Evolutionary conservation across 306 rosid species (phyloP).

Genomic region (Medicago truncatula): MtrunA17r5.0-ANR NC_053042.1:40902501-40903000

Average conservation of each 20-base stretch:
- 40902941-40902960: constrained; percentile 24
- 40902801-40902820: constrained; percentile 34
- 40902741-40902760: background rate
- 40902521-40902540: constrained; percentile 86
- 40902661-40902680: constrained; percentile 30
- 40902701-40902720: background rate
- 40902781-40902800: constrained; percentile 7
- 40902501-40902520: constrained; percentile 99
- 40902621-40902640: constrained; percentile 24
- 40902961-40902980: constrained; percentile 8
- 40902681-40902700: constrained; percentile 18
- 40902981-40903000: constrained; percentile 23
- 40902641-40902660: constrained; percentile 2
- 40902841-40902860: constrained; percentile 90
- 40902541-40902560: constrained; percentile 99
- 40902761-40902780: background rate
- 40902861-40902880: constrained; percentile 80
- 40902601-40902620: background rate
- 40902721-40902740: background rate
- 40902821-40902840: constrained; percentile 82
- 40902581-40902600: constrained; percentile 58
- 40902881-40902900: constrained; percentile 63
- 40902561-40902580: constrained; percentile 95
- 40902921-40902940: constrained; percentile 33
- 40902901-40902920: constrained; percentile 40